Conservation (phyloP, 805 yeast species). For the Myxozyma neotropica region DNA sequence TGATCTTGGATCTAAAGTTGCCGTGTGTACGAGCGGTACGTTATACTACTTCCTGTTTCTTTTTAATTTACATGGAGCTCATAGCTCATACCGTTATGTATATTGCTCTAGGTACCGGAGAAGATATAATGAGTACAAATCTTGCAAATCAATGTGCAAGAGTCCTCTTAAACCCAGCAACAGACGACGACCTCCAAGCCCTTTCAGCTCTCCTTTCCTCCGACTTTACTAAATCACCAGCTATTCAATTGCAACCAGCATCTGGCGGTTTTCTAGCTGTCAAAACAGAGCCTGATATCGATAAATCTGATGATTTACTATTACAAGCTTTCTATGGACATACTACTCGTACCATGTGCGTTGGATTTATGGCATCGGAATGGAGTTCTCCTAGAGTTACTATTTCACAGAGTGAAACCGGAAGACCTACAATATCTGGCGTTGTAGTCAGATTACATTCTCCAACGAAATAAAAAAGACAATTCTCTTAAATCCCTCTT, state of each 20-base stretch:
- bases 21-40: constrained; percentile 44
- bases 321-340: constrained; percentile 17
- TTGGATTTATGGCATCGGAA: constrained; percentile 4
- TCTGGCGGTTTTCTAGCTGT: constrained; percentile 23
- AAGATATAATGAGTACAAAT: constrained; percentile 42
- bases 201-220: not conserved
- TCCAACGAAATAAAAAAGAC: too few relatives aligned
- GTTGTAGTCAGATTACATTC: not conserved
- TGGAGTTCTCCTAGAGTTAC: constrained; percentile 1
- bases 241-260: constrained; percentile 14
- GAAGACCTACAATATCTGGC: not conserved
- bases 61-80: not conserved
- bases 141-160: constrained; percentile 37
- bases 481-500: too few relatives aligned
- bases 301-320: not conserved
- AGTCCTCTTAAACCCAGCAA: not conserved
- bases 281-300: constrained; percentile 7
- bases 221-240: not conserved
- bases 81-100: not conserved
- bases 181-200: constrained; percentile 2
- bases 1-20: constrained; percentile 19
- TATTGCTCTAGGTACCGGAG: constrained; percentile 39
- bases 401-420: constrained; percentile 11
- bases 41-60: not conserved
- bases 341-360: constrained; percentile 30